Conservation (phyloP, 2,329 filamentous ascomycete genomes). For the Escovopsis sp. region DNA sequence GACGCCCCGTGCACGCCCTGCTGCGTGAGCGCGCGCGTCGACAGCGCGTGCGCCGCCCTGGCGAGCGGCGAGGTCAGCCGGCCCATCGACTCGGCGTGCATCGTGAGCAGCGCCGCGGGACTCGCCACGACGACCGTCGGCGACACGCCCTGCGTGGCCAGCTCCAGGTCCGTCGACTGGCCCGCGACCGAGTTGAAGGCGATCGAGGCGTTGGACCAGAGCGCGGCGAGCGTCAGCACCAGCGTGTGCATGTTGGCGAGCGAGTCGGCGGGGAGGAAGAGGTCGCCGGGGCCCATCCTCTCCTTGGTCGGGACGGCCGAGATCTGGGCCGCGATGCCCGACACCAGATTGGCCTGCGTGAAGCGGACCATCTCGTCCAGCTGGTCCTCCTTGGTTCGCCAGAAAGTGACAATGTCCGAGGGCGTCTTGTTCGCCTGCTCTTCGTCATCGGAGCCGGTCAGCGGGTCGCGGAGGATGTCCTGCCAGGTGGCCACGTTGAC, state of each 20-base stretch:
- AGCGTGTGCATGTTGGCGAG: constrained; percentile 69
- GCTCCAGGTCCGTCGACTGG: constrained; percentile 50
- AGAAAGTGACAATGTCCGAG: constrained; percentile 49
- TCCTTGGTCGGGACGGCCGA: constrained; percentile 61
- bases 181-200: constrained; percentile 81
- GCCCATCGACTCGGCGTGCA: constrained; percentile 46
- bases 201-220: constrained; percentile 72
- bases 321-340: constrained; percentile 67
- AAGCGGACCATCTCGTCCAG: constrained; percentile 65
- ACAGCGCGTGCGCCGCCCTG: constrained; percentile 53
- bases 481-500: constrained; percentile 87
- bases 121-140: constrained; percentile 74
- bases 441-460: constrained; percentile 33
- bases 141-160: constrained; percentile 58
- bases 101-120: constrained; percentile 53
- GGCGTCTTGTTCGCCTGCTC: constrained; percentile 37
- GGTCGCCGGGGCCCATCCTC: constrained; percentile 56
- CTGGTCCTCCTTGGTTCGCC: constrained; percentile 37
- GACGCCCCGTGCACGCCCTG: constrained; percentile 56
- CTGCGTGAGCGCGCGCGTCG: constrained; percentile 51
- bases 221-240: constrained; percentile 61
- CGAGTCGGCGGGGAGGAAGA: constrained; percentile 73
- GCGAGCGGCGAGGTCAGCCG: constrained; percentile 46
- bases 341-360: constrained; percentile 68
- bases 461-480: constrained; percentile 62